A percentile compares a stretch with the other conserved stretches of the same genome.
These are phyloP conservation scores for Medicago lupulina DNA, from an alignment of 306 rosid genomes.

Conservation along the genomic window DNA sequence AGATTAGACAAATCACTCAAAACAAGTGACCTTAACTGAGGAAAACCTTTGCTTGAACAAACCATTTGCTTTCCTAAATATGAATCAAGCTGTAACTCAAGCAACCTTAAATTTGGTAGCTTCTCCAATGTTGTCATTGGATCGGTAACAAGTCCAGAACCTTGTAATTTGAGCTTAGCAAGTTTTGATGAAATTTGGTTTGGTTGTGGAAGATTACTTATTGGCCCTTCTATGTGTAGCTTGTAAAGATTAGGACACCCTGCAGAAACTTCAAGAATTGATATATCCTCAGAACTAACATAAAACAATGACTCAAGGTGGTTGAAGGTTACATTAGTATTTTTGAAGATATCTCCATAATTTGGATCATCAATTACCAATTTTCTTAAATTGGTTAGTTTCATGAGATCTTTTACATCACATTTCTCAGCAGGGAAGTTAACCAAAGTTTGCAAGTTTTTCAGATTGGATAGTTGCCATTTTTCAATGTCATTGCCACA, in stretches of 20 bases:
- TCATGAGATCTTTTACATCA: conserved; percentile 43
- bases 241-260: conserved; percentile 56
- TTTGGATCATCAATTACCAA: conserved; percentile 52
- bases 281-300: conserved; percentile 48
- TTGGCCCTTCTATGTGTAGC: conserved; percentile 37
- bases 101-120: conserved; percentile 52
- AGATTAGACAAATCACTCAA: conserved; percentile 23
- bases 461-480: conserved; percentile 44
- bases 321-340: conserved; percentile 19
- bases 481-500: conserved; percentile 36
- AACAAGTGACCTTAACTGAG: conserved; percentile 46
- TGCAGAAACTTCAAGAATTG: conserved; percentile 35
- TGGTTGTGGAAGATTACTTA: conserved; percentile 41
- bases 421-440: conserved; percentile 54
- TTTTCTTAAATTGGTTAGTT: conserved; percentile 52
- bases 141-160: conserved; percentile 33
- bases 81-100: conserved; percentile 45
- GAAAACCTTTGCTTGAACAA: conserved; percentile 51
- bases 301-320: conserved; percentile 51
- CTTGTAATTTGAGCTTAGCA: conserved; percentile 43
- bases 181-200: conserved; percentile 44
- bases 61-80: conserved; percentile 41
- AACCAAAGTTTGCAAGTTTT: conserved; percentile 57
- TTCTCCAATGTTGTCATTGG: conserved; percentile 55
- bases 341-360: conserved; percentile 45